Base-by-base conservation (phyloP, 2,329 filamentous ascomycete species). In the Parastagonospora avenae region DNA sequence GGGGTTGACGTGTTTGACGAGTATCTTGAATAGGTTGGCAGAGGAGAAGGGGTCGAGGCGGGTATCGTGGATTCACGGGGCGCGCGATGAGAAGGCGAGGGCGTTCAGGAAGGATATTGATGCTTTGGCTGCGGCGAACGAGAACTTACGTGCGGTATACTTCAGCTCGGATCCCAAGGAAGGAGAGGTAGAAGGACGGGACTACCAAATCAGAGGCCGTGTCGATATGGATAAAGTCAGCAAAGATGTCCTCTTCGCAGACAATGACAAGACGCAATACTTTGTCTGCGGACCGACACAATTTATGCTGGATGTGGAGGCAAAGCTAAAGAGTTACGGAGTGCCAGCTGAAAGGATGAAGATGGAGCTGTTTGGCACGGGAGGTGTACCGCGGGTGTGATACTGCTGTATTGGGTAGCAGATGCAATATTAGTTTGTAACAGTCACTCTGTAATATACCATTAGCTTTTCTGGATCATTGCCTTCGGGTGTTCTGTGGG, bases 281-380 rank as follows among this genome's bases (percentile, higher is more conserved):
- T 92, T 83, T 61, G 75, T 90, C 46, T 92, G 90, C 64, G 90
- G 89, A 0, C 89, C 89, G 0, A 79, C 80, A 52, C 67, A 70
- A 7, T 92, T 91, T 77, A 92, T 92, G 90, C 62, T 79, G 8
- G 81, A 84, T 32, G 75, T 83, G 16, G 76, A 83, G 57, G 71
- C 73, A 7, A 79, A 76, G 59, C 75, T 92, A 49, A 73, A 79
- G 59, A 74, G 63, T 2, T 72, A 77, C 48, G 87, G 86, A 0
- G 86, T 91, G 1, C 71, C 76, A 1, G 71, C 73, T n/a, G 79
- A 79, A 28, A 81, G 84, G 58, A 80, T 90, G 47, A 82, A 85
- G 63, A 79, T 90, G 59, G 89, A 92, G 72, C 70, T 89, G 28
- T 91, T 90, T 47, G 72, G 74, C 6, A 74, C 71, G 12, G 72